Base-by-base conservation (phyloP, 352 stramenopile species). In the Peronospora tabacina region DNA sequence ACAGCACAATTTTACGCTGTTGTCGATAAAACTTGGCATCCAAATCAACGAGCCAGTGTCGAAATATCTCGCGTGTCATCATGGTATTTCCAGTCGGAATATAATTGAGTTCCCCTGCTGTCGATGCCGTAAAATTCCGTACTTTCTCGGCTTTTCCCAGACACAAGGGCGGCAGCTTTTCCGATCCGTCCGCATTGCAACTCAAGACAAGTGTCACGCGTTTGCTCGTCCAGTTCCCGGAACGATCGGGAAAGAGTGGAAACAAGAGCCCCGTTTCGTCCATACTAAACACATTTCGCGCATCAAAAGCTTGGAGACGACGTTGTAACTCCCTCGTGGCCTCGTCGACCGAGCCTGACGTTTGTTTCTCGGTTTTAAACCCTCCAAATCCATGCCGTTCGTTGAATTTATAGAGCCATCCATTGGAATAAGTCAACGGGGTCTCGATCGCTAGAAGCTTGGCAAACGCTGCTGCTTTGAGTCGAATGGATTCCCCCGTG, bases 331-430 rank as follows among this genome's bases (percentile, higher is more conserved):
- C 45, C 4, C 11, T 35, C 11, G 54, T n/a, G 10, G 34, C 15
- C 24, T 52, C 29, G 9, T 62, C 43, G 5, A 52, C 24, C n/a
- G n/a, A n/a, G n/a, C n/a, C n/a, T 0, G 34, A 44, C 8, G 16
- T 11, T 48, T 46, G 49, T 7, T 3, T 55, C 6, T 46, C 49
- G 20, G 29, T 20, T 44, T 46, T 61, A 17, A 46, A 7, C 2
- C 49, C 38, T 1, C 41, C 36, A 30, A 69, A 64, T 9, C 61
- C 61, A 29, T 69, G 55, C 6, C 61, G 55, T 48, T 58, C 52
- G 37, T 65, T 66, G 39, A 69, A 69, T 40, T 58, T 62, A 46
- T 58, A 61, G 29, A 69, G 61, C 61, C 61, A 69, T 2, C 61
- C 61, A 32, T 69, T 69, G 3, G 61, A 62, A 37, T 58, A 66